phyloP scores from a whole-genome alignment of 108 stramenopile genomes.

The Schizochytrium sp. region DNA sequence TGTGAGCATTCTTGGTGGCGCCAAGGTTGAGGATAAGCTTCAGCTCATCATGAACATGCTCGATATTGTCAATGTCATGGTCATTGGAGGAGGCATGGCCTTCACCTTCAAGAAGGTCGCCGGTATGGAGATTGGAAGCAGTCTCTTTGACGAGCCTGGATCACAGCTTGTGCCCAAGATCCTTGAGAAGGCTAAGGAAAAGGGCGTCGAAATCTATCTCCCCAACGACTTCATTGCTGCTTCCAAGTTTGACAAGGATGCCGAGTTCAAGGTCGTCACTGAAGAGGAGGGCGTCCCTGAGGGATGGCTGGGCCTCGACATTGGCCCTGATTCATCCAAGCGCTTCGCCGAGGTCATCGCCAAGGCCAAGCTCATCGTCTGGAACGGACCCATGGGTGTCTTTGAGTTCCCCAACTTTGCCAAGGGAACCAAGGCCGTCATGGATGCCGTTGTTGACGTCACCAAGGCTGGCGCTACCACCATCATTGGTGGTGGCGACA shows the following conservation, averaged over 20 bases:
- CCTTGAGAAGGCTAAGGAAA: slow-evolving; percentile 93
- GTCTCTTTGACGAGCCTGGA: slow-evolving; percentile 91
- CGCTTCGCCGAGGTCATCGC: slow-evolving; percentile 84
- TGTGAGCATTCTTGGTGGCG: slow-evolving; percentile 97
- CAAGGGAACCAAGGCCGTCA: slow-evolving; percentile 90
- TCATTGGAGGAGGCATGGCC: slow-evolving; percentile 98
- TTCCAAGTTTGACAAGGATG: slow-evolving; percentile 89
- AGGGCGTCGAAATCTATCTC: slow-evolving; percentile 92
- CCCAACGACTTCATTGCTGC: slow-evolving; percentile 92
- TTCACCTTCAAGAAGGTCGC: slow-evolving; percentile 97
- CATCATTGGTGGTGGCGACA: slow-evolving; percentile 99
- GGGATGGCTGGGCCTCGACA: slow-evolving; percentile 97
- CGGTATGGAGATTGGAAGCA: slow-evolving; percentile 88
- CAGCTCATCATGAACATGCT: slow-evolving; percentile 95
- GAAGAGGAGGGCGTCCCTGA: slow-evolving; percentile 87
- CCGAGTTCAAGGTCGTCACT: slow-evolving; percentile 84
- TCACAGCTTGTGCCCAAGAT: slow-evolving; percentile 87
- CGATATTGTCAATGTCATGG: slow-evolving; percentile 92
- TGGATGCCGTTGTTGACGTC: slow-evolving; percentile 92
- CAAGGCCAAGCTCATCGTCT: slow-evolving; percentile 89
- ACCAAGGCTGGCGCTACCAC: slow-evolving; percentile 90
- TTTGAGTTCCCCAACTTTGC: slow-evolving; percentile 95
- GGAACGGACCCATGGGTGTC: slow-evolving; percentile 99
- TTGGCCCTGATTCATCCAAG: slow-evolving; percentile 89
- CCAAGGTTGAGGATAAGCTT: slow-evolving; percentile 98